Conservation (phyloP, 148 eudicot species). For the Rhododendron simsii region DNA sequence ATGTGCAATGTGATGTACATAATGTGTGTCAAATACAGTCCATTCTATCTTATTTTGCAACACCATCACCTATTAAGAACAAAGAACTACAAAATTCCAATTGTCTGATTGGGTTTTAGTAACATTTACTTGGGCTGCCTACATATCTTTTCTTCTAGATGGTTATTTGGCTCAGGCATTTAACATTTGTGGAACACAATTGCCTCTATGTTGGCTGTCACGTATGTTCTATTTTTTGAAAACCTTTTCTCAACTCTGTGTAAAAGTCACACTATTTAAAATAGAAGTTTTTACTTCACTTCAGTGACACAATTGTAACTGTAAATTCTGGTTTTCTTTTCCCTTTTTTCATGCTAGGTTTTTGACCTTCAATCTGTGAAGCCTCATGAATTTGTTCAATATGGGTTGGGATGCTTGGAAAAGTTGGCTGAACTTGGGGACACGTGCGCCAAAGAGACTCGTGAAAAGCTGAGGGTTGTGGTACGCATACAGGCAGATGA, state of each 20-base stretch:
- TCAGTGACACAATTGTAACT: neutral
- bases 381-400: constrained; percentile 74
- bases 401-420: constrained; percentile 90
- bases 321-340: neutral
- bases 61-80: neutral
- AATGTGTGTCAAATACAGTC: no score
- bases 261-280: neutral
- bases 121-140: no score
- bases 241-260: neutral
- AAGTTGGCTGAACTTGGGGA: constrained; percentile 71
- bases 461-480: constrained; percentile 83
- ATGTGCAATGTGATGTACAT: no score
- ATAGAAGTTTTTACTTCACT: neutral
- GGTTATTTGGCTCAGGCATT: neutral
- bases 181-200: no score
- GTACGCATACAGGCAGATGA: constrained; percentile 31
- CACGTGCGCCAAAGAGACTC: constrained; percentile 66
- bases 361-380: constrained; percentile 70
- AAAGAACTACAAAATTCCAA: neutral
- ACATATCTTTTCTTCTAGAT: neutral
- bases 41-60: neutral
- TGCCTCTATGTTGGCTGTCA: no score
- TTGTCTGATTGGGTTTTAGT: no score
- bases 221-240: neutral
- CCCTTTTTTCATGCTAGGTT: constrained; percentile 46